These are phyloP conservation scores for Ogataea kodamae DNA, from an alignment of 805 yeast species.

Conservation along the genomic window DNA sequence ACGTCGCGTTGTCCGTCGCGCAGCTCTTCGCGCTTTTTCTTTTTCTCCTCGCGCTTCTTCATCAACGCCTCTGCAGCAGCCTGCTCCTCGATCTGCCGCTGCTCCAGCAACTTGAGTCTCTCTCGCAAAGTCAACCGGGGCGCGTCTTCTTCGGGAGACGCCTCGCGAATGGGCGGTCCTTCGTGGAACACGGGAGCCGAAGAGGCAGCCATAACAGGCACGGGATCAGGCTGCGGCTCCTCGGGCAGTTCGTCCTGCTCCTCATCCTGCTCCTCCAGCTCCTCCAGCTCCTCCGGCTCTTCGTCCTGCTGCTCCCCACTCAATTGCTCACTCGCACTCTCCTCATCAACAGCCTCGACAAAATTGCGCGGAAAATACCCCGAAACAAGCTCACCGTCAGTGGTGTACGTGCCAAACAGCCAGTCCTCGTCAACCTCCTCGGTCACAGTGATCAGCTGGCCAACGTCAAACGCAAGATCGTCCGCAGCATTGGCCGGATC, in stretches of 20 bases:
- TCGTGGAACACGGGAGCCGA: constrained; percentile 58
- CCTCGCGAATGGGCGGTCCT: constrained; percentile 36
- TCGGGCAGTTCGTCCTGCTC: constrained; percentile 1
- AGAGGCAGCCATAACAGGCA: constrained; percentile 41
- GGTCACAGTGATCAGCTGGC: constrained; percentile 70
- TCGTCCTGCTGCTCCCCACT: constrained; percentile 5
- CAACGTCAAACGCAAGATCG: constrained; percentile 69
- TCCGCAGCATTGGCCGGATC: constrained; percentile 64
- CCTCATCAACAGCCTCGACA: constrained; percentile 43
- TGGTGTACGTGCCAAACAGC: constrained; percentile 65
- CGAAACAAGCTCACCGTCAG: constrained; percentile 40
- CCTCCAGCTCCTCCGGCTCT: constrained; percentile 1
- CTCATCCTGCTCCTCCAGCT: constrained; percentile 3
- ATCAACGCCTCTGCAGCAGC: constrained; percentile 59
- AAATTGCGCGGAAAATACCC: constrained; percentile 91
- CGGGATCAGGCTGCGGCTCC: constrained; percentile 2
- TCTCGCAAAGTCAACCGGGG: constrained; percentile 85
- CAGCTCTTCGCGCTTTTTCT: constrained; percentile 34
- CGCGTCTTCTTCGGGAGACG: constrained; percentile 46
- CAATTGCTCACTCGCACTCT: constrained; percentile 2
- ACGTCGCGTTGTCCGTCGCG: no score
- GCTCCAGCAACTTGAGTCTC: constrained; percentile 78
- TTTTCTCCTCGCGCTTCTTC: constrained; percentile 50
- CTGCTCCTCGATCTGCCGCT: constrained; percentile 76
- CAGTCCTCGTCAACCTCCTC: constrained; percentile 88